Base-by-base conservation (phyloP, 106 monocot genomes). In the Dioscorea dumetorum region DNA sequence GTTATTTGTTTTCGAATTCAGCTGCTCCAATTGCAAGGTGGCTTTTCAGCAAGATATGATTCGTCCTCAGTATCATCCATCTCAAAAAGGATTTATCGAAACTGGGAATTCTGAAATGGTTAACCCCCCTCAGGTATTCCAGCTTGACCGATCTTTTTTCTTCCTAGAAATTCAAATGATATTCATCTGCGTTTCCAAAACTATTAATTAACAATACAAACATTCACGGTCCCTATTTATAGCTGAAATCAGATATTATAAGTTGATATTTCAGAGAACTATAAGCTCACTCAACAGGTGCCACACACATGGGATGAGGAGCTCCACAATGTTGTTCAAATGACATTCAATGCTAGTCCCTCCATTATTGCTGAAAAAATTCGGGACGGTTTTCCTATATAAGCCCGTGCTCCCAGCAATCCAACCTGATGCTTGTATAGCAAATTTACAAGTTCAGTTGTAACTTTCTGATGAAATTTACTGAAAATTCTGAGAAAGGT, bases 321-420 rank as follows among this genome's bases (percentile, higher is more conserved):
- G 35, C 58, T 79, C 49, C 52, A 69, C 28, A 73, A 69, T 64
- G 79, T 74, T 60, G 17, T 69, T 5, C 79, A 79, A 17, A 83
- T 87, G 83, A 74, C 24, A 22, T 77, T 70, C 49, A 67, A 71
- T 19, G 66, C 50, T 59, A 80, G 76, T 75, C 59, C 76, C 34
- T 28, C 78, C n/a, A n/a, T n/a, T 16, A 71, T 73, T 50, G 81
- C 71, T 33, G 73, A 67, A 50, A 72, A 83, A 63, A 48, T 78
- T 22, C 33, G 51, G 11, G 70, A 79, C 18, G 68, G 71, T 24
- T 82, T 82, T 50, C 54, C 67, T 56, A 32, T 80, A 16, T 83
- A 41, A 83, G 17, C 41, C 10, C 41, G 10, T 10, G 10, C 6
- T 41, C 10, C 10, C 5, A 5, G 6, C 2, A 5, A 41, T 41